Percentiles rank a stretch among this genome's conserved stretches.
Conservation (phyloP, 1,139 yeast genomes). For the Candida glucosophila region DNA sequence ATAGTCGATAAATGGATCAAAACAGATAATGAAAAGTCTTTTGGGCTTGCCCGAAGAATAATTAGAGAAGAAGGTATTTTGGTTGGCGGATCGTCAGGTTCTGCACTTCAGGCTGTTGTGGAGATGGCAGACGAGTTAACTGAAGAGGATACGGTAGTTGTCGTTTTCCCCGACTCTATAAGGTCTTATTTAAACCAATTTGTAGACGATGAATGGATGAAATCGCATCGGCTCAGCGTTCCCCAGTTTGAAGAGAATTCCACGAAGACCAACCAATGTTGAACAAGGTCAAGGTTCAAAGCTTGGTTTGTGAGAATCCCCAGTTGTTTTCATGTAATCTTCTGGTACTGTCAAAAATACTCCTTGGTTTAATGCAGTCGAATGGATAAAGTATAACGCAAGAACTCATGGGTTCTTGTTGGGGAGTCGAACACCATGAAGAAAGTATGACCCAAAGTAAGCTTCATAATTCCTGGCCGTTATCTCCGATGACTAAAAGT, state of each 20-base stretch:
- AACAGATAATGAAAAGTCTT: constrained; percentile 78
- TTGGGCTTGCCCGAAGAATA: constrained; percentile 73
- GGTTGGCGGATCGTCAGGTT: constrained; percentile 84
- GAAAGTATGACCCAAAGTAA: too few relatives aligned
- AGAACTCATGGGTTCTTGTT: constrained; percentile 49
- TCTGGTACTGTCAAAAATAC: constrained; percentile 59
- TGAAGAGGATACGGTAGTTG: constrained; percentile 71
- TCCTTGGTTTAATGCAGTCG: constrained; percentile 58
- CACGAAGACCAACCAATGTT: constrained; percentile 42
- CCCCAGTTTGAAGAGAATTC: constrained; percentile 33
- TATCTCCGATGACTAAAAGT: too few relatives aligned
- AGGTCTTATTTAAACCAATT: constrained; percentile 84
- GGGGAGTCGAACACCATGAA: too few relatives aligned
- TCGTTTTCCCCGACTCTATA: constrained; percentile 79
- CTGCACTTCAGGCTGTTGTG: constrained; percentile 76
- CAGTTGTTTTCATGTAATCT: constrained; percentile 69
- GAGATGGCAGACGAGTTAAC: constrained; percentile 61
- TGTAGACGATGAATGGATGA: constrained; percentile 91
- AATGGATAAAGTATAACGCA: too few relatives aligned
- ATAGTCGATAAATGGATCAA: constrained; percentile 76
- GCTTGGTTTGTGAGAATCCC: constrained; percentile 61
- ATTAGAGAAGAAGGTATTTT: constrained; percentile 81
- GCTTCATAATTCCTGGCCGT: too few relatives aligned
- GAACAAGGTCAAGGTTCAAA: constrained; percentile 45
- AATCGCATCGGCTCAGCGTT: constrained; percentile 58